phyloP scores from a whole-genome alignment of 2,329 filamentous ascomycete genomes.

The Penicillium sp. region DNA sequence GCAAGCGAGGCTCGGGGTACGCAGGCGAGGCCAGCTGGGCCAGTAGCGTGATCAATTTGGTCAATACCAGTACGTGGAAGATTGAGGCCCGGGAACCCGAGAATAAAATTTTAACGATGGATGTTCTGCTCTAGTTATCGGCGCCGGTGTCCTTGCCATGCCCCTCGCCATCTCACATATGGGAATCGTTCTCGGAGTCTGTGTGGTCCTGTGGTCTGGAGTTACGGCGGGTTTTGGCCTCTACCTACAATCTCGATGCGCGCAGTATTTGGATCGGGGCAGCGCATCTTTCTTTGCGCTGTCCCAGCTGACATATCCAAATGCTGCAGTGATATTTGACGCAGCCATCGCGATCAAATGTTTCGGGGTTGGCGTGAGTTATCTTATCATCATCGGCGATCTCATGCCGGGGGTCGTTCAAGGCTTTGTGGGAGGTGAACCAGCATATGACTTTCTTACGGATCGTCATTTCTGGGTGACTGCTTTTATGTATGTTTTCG shows the following conservation, averaged over 20 bases:
- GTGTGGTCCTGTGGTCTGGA: constrained; percentile 88
- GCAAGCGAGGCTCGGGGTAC: constrained; percentile 63
- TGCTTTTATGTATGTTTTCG: constrained; percentile 67
- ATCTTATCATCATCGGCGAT: constrained; percentile 97
- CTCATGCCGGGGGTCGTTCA: constrained; percentile 90
- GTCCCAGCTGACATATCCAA: constrained; percentile 93
- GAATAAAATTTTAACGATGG: constrained; percentile 9
- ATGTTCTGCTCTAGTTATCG: constrained; percentile 61
- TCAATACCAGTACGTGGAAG: constrained; percentile 78
- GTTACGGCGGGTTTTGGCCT: constrained; percentile 84
- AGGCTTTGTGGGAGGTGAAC: constrained; percentile 65
- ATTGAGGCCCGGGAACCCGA: too few species aligned
- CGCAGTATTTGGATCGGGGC: constrained; percentile 85
- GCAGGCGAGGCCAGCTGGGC: constrained; percentile 76
- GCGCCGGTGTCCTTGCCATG: constrained; percentile 90
- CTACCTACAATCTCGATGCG: constrained; percentile 89
- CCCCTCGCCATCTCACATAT: constrained; percentile 93
- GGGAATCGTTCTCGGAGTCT: constrained; percentile 76
- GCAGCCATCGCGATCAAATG: constrained; percentile 95
- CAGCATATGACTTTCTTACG: constrained; percentile 65
- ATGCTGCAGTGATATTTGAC: constrained; percentile 91
- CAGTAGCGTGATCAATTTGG: constrained; percentile 88
- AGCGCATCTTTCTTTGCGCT: constrained; percentile 91
- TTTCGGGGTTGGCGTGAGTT: constrained; percentile 94
- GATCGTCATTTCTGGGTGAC: constrained; percentile 98